phyloP scores from a whole-genome alignment of 1,284 basidiomycete genomes.

The Anthracocystis setariae region DNA sequence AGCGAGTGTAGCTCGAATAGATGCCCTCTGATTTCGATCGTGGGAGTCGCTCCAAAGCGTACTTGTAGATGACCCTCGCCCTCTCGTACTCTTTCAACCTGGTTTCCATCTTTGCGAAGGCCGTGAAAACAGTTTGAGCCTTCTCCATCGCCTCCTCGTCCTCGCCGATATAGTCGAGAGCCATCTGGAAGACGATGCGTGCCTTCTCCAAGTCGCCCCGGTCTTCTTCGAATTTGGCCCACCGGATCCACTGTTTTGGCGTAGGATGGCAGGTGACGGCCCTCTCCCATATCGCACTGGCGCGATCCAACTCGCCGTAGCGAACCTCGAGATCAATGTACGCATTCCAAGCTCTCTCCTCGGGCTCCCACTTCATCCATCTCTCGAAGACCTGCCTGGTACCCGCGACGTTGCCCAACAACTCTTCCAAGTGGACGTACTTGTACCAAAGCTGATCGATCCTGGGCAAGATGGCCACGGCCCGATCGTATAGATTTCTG shows the following conservation, averaged over 20 bases:
- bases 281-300: slow-evolving; percentile 91
- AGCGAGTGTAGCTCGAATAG: slow-evolving; percentile 91
- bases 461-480: slow-evolving; percentile 92
- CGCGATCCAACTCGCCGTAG: slow-evolving; percentile 89
- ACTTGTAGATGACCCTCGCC: slow-evolving; percentile 96
- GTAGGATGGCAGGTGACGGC: slow-evolving; percentile 93
- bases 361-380: slow-evolving; percentile 99
- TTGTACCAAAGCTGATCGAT: slow-evolving; percentile 93
- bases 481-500: slow-evolving; percentile 94
- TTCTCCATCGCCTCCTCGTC: slow-evolving; percentile 97
- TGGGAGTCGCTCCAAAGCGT: slow-evolving; percentile 88
- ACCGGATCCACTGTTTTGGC: slow-evolving; percentile 95
- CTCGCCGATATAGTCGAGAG: slow-evolving; percentile 95
- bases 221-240: slow-evolving; percentile 96
- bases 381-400: slow-evolving; percentile 97
- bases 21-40: slow-evolving; percentile 85
- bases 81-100: slow-evolving; percentile 94
- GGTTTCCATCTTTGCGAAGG: slow-evolving; percentile 98
- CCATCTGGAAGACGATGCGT: slow-evolving; percentile 94
- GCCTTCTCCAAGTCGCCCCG: slow-evolving; percentile 81
- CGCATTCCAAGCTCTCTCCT: slow-evolving; percentile 98
- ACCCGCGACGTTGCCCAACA: slow-evolving; percentile 92
- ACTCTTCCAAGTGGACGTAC: slow-evolving; percentile 97
- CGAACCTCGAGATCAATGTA: slow-evolving; percentile 96
- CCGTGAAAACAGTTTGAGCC: slow-evolving; percentile 92